These are phyloP conservation scores for Phaeophleospora eucalypticola DNA, from an alignment of 2,329 filamentous ascomycete species.

Conservation along the genomic window DNA sequence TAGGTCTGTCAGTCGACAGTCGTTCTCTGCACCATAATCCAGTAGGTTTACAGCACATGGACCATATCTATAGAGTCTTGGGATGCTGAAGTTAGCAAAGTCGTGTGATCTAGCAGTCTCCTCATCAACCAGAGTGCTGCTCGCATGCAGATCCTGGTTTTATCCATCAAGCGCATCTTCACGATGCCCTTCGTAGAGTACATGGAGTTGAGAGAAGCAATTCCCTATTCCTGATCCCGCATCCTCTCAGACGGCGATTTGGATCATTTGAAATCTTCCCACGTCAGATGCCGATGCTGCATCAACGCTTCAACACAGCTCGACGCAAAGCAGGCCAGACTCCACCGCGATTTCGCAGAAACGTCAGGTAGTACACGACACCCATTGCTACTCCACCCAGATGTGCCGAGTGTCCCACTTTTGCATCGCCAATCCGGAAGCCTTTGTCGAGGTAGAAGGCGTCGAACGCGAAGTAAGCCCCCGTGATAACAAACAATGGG, in stretches of 20 bases:
- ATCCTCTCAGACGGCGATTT: too few relatives aligned
- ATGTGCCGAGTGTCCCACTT: conserved; percentile 42
- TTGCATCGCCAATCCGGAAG: too few relatives aligned
- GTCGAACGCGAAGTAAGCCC: conserved; percentile 37
- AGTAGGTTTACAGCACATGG: neutral
- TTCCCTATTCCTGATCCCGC: too few relatives aligned
- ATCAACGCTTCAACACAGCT: neutral
- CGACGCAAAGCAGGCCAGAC: conserved; percentile 10
- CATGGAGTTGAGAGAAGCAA: too few relatives aligned
- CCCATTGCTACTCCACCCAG: conserved; percentile 43
- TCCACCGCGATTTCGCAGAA: conserved; percentile 26
- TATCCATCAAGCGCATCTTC: too few relatives aligned
- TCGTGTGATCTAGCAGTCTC: too few relatives aligned
- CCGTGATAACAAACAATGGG: conserved; percentile 38
- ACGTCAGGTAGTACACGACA: conserved; percentile 26
- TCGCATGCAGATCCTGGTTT: too few relatives aligned
- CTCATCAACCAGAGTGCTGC: too few relatives aligned
- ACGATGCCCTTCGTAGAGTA: too few relatives aligned
- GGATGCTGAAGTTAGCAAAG: too few relatives aligned
- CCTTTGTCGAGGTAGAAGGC: conserved; percentile 35
- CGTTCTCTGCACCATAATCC: neutral
- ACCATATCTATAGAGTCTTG: too few relatives aligned
- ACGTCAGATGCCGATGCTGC: neutral
- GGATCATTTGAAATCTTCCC: too few relatives aligned
- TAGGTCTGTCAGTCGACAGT: neutral